Evolutionary conservation across 2,329 filamentous ascomycete genomes (phyloP), one percentile per base, ranked within the genome.

Genomic region (Peltaster fructicola): DNA sequence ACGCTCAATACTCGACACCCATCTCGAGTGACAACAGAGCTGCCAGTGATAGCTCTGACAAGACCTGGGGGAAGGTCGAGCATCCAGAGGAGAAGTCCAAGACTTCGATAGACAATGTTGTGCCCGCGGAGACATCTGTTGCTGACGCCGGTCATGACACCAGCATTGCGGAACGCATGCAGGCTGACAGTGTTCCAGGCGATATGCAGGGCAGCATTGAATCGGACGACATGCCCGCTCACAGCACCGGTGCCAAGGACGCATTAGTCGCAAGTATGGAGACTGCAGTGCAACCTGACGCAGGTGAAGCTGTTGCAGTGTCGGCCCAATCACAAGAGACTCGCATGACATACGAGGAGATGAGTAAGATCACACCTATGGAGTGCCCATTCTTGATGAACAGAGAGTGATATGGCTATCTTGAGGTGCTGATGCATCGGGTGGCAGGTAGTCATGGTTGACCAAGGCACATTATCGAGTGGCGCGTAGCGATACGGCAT

Each of bases 321-420:
- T 31, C 40, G 9, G 33, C 44, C 7, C 30, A 33, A 13, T 40
- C 38, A 14, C 35, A 47, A 15, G 48, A 52, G 39, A 45, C 45
- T 14, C 38, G 32, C 22, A 14, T 39, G 32, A 49, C 50, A 23
- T 41, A 47, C 24, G 42, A 48, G 33, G 51, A 54, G 37, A 53
- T 54, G 51, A 46, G 44, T 25, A 31, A 25, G 18, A 33, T 47
- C 20, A 31, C 31, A 8, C 25, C 35, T 3, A 30, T 25, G 2
- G 48, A 52, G 31, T 50, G 47, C 27, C 48, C 47, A 9, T 47
- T 51, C 17, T 27, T 53, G 26, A 48, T 50, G 48, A 52, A 52
- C 29, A 29, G 43, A 15, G 49, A 51, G 37, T 52, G n/a, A n/a
- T n/a, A n/a, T n/a, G n/a, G n/a, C n/a, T n/a, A n/a, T n/a, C n/a